Percentiles rank a stretch among this genome's conserved stretches.
Conservation (phyloP, 1,139 yeast species). For the Candida sp. region DNA sequence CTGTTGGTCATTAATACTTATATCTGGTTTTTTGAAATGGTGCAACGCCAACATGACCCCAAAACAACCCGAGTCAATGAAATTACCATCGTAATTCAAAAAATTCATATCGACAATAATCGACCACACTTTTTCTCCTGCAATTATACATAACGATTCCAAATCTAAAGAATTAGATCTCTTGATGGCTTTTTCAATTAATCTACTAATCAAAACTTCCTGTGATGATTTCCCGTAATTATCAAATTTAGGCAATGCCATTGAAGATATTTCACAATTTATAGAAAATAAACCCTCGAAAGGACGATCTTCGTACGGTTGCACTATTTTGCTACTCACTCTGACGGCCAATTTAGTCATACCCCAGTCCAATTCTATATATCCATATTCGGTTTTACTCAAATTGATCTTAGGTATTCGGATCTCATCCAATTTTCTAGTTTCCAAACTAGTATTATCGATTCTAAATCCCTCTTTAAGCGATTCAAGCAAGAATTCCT, state of each 20-base stretch:
- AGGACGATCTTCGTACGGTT: conserved; percentile 89
- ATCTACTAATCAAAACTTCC: conserved; percentile 72
- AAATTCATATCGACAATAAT: conserved; percentile 88
- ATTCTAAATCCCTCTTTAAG: conserved; percentile 60
- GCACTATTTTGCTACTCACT: conserved; percentile 74
- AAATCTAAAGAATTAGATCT: conserved; percentile 88
- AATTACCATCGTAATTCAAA: conserved; percentile 86
- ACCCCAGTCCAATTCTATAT: conserved; percentile 76
- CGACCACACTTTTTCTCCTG: conserved; percentile 90
- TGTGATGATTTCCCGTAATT: conserved; percentile 70
- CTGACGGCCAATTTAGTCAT: conserved; percentile 71
- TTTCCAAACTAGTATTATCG: conserved; percentile 42
- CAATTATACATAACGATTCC: conserved; percentile 85
- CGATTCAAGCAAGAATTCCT: conserved; percentile 56
- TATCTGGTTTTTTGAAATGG: conserved; percentile 83
- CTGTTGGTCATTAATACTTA: conserved; percentile 55
- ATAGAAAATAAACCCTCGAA: conserved; percentile 88
- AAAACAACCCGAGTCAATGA: conserved; percentile 85
- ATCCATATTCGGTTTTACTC: conserved; percentile 70
- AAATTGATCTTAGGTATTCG: conserved; percentile 62
- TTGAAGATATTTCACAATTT: conserved; percentile 81
- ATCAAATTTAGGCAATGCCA: conserved; percentile 87
- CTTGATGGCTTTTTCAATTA: conserved; percentile 87
- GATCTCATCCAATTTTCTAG: conserved; percentile 55
- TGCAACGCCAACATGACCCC: conserved; percentile 86